Conservation (phyloP, 2,329 filamentous ascomycete genomes). For the Fusarium sp. region DNA sequence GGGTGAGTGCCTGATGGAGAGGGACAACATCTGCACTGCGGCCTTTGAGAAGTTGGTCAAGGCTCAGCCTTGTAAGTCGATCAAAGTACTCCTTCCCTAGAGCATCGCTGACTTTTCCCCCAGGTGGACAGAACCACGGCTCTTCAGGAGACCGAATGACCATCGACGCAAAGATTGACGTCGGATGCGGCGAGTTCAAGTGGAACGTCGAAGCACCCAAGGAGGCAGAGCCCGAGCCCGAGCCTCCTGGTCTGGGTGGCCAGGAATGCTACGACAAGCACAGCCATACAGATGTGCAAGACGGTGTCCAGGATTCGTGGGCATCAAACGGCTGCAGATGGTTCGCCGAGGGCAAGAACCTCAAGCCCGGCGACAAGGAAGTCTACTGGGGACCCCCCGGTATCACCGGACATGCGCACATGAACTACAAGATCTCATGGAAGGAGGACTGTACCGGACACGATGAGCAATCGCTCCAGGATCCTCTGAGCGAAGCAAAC, state of each 20-base stretch:
- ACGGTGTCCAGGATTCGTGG: not conserved
- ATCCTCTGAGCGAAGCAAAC: not conserved
- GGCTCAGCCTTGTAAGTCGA: not conserved
- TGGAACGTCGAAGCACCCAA: not conserved
- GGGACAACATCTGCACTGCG: not conserved
- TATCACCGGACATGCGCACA: not conserved
- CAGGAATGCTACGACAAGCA: not conserved
- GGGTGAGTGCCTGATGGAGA: constrained; percentile 1
- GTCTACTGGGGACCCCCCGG: constrained; percentile 2
- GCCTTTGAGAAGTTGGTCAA: constrained; percentile 1
- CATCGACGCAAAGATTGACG: constrained; percentile 7
- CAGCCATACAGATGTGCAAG: not conserved
- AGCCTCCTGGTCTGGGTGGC: not conserved
- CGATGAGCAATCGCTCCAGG: not conserved
- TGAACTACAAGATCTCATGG: constrained; percentile 4
- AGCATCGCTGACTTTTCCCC: not conserved
- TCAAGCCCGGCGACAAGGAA: constrained; percentile 1
- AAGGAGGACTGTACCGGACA: not conserved
- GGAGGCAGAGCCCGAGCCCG: not conserved
- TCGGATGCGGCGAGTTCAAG: constrained; percentile 12
- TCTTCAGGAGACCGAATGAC: constrained; percentile 3
- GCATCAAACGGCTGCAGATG: not conserved
- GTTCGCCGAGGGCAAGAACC: not conserved
- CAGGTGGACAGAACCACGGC: constrained; percentile 8
- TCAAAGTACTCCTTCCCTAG: not conserved